Evolutionary conservation across 164 flowering plant genomes (phyloP), one percentile per base, ranked within the genome.

Genomic region (Stephania cephalantha): DNA sequence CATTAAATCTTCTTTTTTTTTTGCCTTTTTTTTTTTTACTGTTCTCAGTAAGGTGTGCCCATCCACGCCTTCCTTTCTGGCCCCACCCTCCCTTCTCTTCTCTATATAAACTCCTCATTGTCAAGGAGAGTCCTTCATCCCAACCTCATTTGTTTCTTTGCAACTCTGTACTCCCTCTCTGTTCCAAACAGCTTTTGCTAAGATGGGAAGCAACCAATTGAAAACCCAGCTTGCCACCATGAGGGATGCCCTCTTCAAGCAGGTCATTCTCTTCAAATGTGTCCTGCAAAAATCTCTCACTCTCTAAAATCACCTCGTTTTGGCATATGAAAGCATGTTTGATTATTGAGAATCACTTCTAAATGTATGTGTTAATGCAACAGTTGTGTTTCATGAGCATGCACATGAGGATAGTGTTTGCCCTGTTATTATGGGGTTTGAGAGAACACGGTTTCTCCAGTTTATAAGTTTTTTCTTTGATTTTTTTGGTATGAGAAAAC

Each of bases 241-340:
- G 84, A 88, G 89, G 75, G 86, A 85, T 55, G 79, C 90, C 75
- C 86, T 91, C 73, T 89, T 91, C 73, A 88, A 89, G 85, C 90
- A 90, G 95, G 95, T 91, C 77, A 6, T 53, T 5, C 18, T 58
- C 22, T 58, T 58, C 22, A 17, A 17, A 17, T 58, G 65, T 20
- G 65, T 20, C 65, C 65, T 17, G 65, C 65, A 58, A 58, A 9
- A 9, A 17, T 58, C 15, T 58, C 22, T 58, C 65, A 20, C 15
- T 20, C 15, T 58, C 65, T n/a, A 58, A 6, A 6, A n/a, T 58
- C n/a, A 58, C 65, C n/a, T 10, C 15, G 12, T 58, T 58, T 17
- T 58, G 65, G 5, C 22, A 17, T 58, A 0, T 58, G 15, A 6
- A 17, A 15, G 5, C 65, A 50, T 50, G 55, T 3, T 50, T 50